Evolutionary conservation across 805 yeast species (phyloP).

Genomic region (Spathaspora gorwiae): DNA sequence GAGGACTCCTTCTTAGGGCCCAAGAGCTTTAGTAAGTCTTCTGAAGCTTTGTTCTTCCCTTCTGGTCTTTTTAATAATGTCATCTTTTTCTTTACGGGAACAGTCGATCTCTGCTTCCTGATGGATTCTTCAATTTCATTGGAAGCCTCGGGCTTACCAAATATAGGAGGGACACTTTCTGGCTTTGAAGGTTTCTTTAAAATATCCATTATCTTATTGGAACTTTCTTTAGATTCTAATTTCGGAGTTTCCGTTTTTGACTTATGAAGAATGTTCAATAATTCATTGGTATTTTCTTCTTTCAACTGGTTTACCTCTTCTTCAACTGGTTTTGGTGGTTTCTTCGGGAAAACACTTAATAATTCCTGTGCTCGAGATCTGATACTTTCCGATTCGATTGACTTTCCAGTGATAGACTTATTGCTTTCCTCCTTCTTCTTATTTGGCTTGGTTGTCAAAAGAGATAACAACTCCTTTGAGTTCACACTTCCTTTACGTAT

Average conservation of each 20-base stretch:
- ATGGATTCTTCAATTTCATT: constrained; percentile 21
- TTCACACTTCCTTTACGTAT: constrained; percentile 26
- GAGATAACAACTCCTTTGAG: constrained; percentile 40
- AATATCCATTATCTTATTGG: not conserved
- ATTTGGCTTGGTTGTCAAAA: constrained; percentile 28
- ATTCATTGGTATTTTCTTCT: not conserved
- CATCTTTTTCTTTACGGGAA: constrained; percentile 20
- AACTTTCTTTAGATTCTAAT: not conserved
- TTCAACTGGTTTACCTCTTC: not conserved
- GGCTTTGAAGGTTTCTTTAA: not conserved
- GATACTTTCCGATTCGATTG: constrained; percentile 17
- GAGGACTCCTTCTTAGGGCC: constrained; percentile 5
- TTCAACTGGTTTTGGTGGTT: not conserved
- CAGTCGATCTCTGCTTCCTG: constrained; percentile 4
- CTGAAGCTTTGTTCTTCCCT: constrained; percentile 3
- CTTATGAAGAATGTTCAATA: constrained; percentile 2
- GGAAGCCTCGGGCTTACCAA: constrained; percentile 12
- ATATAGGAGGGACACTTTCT: not conserved
- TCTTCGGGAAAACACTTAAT: constrained; percentile 23
- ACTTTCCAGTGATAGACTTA: constrained; percentile 5
- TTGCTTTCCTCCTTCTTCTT: constrained; percentile 3
- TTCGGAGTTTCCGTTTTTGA: not conserved
- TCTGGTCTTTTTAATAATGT: constrained; percentile 24
- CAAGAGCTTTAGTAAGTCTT: constrained; percentile 11
- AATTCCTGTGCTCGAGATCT: constrained; percentile 29